Conservation (phyloP, 768 basidiomycete species). For the Gloeostereum incarnatum region DNA sequence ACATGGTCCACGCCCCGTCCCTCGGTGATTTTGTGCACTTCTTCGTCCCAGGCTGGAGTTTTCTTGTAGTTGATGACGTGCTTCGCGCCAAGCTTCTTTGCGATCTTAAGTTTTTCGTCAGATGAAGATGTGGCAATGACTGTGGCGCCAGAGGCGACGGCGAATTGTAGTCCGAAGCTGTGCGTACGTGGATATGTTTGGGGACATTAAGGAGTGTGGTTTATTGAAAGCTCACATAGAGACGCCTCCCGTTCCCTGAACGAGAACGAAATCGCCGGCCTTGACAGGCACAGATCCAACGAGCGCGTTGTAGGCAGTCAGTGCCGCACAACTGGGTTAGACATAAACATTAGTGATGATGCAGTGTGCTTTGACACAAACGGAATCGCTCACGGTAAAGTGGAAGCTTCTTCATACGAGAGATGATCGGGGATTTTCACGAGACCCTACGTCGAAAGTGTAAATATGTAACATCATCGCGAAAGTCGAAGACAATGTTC, state of each 20-base stretch:
- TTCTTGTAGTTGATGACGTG: conserved; percentile 44
- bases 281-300: conserved; percentile 26
- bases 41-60: conserved; percentile 37
- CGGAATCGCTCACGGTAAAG: no score
- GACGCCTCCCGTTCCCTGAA: conserved; percentile 36
- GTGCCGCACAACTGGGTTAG: conserved; percentile 21
- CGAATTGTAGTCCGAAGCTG: conserved; percentile 38
- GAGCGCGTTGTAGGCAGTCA: conserved; percentile 42
- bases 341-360: no score
- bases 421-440: conserved; percentile 32
- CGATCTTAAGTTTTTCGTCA: conserved; percentile 33
- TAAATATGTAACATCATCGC: background rate
- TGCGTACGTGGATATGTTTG: no score
- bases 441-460: conserved; percentile 13
- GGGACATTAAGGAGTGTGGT: no score
- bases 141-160: conserved; percentile 36
- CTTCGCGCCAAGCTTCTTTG: conserved; percentile 28
- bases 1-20: conserved; percentile 14
- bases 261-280: conserved; percentile 37
- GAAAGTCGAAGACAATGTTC: conserved; percentile 3
- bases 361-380: no score
- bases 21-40: conserved; percentile 25
- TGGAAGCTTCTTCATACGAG: conserved; percentile 35
- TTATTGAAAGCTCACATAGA: conserved; percentile 15
- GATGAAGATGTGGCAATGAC: conserved; percentile 45